Base-by-base conservation (phyloP, 2,329 filamentous ascomycete species). In the Cytospora piceicola region DNA sequence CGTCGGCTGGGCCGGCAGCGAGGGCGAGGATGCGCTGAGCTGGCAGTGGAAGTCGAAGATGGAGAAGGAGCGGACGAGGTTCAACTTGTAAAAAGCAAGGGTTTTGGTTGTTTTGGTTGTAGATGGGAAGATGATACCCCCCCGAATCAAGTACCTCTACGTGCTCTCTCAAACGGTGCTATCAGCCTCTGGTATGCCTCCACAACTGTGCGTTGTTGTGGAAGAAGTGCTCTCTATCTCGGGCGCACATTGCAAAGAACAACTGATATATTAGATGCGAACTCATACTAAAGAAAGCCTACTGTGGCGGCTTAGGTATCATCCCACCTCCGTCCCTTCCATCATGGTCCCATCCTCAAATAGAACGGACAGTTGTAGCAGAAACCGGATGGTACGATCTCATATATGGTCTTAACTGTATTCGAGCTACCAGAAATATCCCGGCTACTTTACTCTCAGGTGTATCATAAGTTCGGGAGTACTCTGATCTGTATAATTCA, bases 21-120 rank as follows among this genome's bases (percentile, higher is more conserved):
- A 88, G 68, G 86, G 92, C 82, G 82, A 88, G 77, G 81, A 90
- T 77, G 92, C 93, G 46, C 86, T 93, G 71, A 92, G 96, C 75
- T 98, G 95, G 94, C 88, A 97, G 76, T 99, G 95, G 95, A 96
- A 96, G 80, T 90, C 91, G 14, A 88, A 89, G 75, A 96, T 95
- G 90, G 95, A 99, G 81, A 97, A 97, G 82, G 84, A 91, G 74
- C 85, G 95, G 73, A 98, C 94, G 71, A 89, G 92, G 76, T 99
- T 98, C 81, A 95, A 96, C 78, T 82, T 99, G 75, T 98, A 84
- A 72, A 42, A 15, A 24, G 24, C 30, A 7, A 22, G n/a, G 32
- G 22, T 2, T 9, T 20, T 1, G 12, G 4, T 61, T 51, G 7
- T 61, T 52, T 51, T 24, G 65, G 30, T 52, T 54, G 60, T 15